Percentiles rank a stretch among this genome's conserved stretches.
Evolutionary conservation across 2,329 filamentous ascomycete genomes (phyloP).

Genomic region (Allantophomopsis cytisporea): DNA sequence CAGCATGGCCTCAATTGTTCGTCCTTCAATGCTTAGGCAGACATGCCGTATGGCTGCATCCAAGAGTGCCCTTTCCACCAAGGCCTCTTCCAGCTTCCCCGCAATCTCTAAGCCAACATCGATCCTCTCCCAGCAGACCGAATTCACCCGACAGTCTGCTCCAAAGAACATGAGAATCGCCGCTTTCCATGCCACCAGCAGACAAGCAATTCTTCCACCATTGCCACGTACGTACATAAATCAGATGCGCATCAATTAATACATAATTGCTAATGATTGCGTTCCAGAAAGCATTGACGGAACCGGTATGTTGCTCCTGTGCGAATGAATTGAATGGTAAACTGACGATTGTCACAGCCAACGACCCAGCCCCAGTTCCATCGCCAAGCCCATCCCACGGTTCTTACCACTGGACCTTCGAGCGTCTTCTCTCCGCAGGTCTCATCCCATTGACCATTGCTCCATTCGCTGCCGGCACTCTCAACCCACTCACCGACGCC

Average conservation of each 20-base stretch:
- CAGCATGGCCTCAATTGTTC: constrained; percentile 36
- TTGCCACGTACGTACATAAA: constrained; percentile 59
- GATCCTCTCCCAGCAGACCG: constrained; percentile 10
- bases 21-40: constrained; percentile 33
- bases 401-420: constrained; percentile 97
- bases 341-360: constrained; percentile 39
- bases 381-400: constrained; percentile 65
- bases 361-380: constrained; percentile 72
- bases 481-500: constrained; percentile 83
- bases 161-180: constrained; percentile 39
- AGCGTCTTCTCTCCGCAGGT: constrained; percentile 68
- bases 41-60: constrained; percentile 24
- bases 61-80: constrained; percentile 26
- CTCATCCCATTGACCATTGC: constrained; percentile 80
- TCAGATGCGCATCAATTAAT: not conserved
- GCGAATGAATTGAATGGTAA: constrained; percentile 7
- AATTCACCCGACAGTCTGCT: constrained; percentile 25
- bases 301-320: constrained; percentile 40
- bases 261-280: constrained; percentile 26
- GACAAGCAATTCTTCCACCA: constrained; percentile 65
- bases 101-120: constrained; percentile 16
- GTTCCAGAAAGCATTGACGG: constrained; percentile 58
- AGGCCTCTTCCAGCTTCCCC: constrained; percentile 18
- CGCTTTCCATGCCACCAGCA: constrained; percentile 76
- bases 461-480: constrained; percentile 80